Evolutionary conservation across 2,329 filamentous ascomycete genomes (phyloP), one percentile per base, ranked within the genome.

Genomic region (Hymenoscyphus occultus): DNA sequence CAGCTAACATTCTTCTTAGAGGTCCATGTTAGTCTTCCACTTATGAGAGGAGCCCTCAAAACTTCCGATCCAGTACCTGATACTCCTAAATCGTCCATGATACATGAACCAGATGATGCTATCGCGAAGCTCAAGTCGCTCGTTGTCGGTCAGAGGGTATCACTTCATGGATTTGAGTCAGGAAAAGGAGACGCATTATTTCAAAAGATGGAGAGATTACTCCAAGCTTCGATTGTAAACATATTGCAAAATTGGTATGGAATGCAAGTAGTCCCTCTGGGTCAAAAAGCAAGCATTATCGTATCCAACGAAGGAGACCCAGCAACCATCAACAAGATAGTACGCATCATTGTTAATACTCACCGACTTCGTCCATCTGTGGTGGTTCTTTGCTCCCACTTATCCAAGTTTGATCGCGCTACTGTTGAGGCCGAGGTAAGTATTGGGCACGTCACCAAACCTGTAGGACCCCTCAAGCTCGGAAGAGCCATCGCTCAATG

Each of bases 211-310:
- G 63, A 39, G 1, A 64, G 64, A 39, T 45, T 71, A 14, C 64
- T 75, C 1, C 72, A 74, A 60, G 59, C 64, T 19, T 74, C 74
- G 3, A 63, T 75, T 22, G 62, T 60, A 6, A 73, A 71, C 10
- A 74, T 75, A 56, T 61, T 75, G 1, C 64, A 65, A 2, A 67
- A 75, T 14, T 76, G 74, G 74, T 76, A 74, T 63, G 74, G 73
- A 1, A 56, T 75, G 57, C 61, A 70, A 39, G 60, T 75, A n/a
- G 74, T 76, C 1, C 68, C 72, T 22, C 39, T 69, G 22, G 70
- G 67, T 3, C 65, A 70, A 28, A 70, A 66, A 19, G 61, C 70
- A 19, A 64, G 68, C 32, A 67, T 75, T 22, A 72, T 75, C 22
- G 59, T 76, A 32, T 69, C 69, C 1, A 73, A 76, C 56, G 74